Conservation (phyloP, 1,139 yeast genomes). For the Lodderomyces parapsilosis region DNA sequence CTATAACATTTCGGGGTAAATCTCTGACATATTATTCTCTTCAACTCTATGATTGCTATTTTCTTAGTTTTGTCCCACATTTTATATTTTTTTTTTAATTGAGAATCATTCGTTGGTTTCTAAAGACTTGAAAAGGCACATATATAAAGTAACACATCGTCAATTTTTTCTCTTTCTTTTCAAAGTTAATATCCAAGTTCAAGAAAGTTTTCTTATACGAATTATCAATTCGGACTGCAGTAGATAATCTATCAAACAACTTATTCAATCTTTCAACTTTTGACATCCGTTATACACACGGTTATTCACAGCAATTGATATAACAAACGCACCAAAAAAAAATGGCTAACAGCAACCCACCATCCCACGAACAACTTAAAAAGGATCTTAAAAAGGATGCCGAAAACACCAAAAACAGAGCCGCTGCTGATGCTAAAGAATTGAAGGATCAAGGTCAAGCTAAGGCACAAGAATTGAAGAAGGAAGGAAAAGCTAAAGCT, state of each 20-base stretch:
- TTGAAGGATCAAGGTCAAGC: slow-evolving; percentile 9
- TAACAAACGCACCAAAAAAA: neutral
- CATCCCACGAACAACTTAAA: slow-evolving; percentile 23
- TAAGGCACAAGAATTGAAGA: slow-evolving; percentile 16
- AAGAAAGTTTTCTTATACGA: neutral
- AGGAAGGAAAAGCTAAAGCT: slow-evolving; percentile 11
- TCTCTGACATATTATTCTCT: neutral
- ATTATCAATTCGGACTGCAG: neutral
- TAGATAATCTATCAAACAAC: neutral
- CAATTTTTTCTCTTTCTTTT: neutral
- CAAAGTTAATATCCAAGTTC: neutral
- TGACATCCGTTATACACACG: neutral
- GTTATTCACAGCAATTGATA: neutral
- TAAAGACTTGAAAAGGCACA: neutral
- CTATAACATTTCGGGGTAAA: neutral
- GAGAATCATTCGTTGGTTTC: neutral
- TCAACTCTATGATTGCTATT: slow-evolving; percentile 2
- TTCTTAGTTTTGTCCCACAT: neutral
- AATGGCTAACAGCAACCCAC: slow-evolving; percentile 16
- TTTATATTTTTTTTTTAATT: neutral
- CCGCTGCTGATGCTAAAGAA: slow-evolving; percentile 13
- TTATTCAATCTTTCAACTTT: neutral
- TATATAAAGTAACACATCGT: too few species aligned
- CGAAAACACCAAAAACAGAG: slow-evolving; percentile 20
- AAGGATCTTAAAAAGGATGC: slow-evolving; percentile 29